phyloP scores from a whole-genome alignment of 1,284 basidiomycete genomes.

The Chondrostereum purpureum region DNA sequence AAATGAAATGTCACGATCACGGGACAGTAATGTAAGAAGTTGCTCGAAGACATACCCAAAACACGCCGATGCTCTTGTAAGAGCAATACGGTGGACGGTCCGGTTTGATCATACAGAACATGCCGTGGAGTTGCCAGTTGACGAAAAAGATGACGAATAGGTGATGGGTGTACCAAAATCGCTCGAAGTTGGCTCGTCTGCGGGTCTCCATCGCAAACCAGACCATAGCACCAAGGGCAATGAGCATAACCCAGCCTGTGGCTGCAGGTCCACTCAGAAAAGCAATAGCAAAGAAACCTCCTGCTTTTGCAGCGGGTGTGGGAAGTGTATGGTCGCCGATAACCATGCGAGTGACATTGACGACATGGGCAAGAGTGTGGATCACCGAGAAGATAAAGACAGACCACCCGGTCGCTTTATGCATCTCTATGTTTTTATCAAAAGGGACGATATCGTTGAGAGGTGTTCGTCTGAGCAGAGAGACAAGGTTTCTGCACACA shows the following conservation, averaged over 20 bases:
- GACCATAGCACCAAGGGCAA: conserved; percentile 67
- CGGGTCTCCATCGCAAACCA: conserved; percentile 79
- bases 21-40: conserved; percentile 5
- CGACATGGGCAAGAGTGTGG: conserved; percentile 76
- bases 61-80: conserved; percentile 77
- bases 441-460: conserved; percentile 84
- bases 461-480: conserved; percentile 73
- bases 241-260: conserved; percentile 90
- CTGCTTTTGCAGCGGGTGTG: conserved; percentile 43
- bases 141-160: conserved; percentile 88
- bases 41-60: conserved; percentile 69
- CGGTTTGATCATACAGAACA: conserved; percentile 92
- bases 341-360: conserved; percentile 56
- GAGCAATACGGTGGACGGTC: conserved; percentile 83
- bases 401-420: conserved; percentile 84
- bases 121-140: conserved; percentile 87
- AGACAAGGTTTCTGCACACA: conserved; percentile 87
- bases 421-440: conserved; percentile 84
- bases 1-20: conserved; percentile 7
- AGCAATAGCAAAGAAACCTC: conserved; percentile 62
- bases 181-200: conserved; percentile 68
- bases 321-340: conserved; percentile 54
- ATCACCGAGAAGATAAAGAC: conserved; percentile 71
- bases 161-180: conserved; percentile 88
- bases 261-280: conserved; percentile 81